Evolutionary conservation across 1,284 basidiomycete species (phyloP).

Genomic region (Rhodotorula glutinis): DNA sequence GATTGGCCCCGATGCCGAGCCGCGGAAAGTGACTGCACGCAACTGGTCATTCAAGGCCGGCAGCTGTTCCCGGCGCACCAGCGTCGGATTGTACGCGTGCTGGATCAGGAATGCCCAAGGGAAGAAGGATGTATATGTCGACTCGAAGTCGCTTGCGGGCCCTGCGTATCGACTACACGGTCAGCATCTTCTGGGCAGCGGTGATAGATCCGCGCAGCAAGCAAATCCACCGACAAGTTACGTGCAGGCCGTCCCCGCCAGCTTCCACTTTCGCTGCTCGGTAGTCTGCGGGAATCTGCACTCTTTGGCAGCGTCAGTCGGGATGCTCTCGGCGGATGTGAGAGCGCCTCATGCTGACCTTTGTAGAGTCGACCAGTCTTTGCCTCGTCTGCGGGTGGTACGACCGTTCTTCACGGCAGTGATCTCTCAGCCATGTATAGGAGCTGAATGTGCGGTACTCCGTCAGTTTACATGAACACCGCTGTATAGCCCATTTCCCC

Average conservation of each 20-base stretch:
- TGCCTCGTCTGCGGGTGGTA: constrained; percentile 89
- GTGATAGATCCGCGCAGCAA: no score
- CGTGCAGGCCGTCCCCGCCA: constrained; percentile 63
- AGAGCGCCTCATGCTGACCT: constrained; percentile 52
- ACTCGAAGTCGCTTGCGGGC: constrained; percentile 28
- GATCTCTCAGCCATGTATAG: constrained; percentile 71
- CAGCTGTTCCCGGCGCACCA: constrained; percentile 42
- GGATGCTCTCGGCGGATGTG: no score
- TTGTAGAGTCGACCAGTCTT: constrained; percentile 77
- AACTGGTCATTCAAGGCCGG: not conserved
- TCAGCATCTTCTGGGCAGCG: constrained; percentile 5
- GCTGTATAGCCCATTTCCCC: no score
- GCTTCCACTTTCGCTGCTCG: constrained; percentile 62
- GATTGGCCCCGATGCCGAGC: no score
- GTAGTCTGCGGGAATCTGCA: constrained; percentile 71
- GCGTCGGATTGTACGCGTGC: constrained; percentile 70
- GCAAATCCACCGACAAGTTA: constrained; percentile 67
- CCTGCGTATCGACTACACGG: constrained; percentile 17
- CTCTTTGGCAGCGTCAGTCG: no score
- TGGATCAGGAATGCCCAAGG: constrained; percentile 78
- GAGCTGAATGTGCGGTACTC: constrained; percentile 53
- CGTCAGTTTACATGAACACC: no score
- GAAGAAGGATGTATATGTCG: constrained; percentile 61
- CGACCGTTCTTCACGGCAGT: constrained; percentile 83
- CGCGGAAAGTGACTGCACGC: not conserved